Conservation (phyloP, 495 filamentous ascomycete species). For the Neurospora sp. region DNA sequence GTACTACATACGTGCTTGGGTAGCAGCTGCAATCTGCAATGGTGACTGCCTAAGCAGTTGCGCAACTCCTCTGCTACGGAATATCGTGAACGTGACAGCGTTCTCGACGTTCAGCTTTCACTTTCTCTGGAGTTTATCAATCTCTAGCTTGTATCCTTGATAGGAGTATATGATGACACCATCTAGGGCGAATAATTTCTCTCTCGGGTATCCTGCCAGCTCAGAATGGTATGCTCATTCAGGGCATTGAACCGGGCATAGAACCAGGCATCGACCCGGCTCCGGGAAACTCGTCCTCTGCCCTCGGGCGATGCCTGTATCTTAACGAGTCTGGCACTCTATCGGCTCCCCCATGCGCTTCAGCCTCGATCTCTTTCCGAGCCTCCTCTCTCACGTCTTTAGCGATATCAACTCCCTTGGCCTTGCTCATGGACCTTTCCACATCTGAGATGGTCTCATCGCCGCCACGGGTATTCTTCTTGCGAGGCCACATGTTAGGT, state of each 20-base stretch:
- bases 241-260: slow-evolving; percentile 13
- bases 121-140: no score
- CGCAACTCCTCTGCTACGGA: no score
- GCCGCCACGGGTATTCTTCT: slow-evolving; percentile 64
- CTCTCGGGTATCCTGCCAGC: no score
- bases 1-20: neutral
- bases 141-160: no score
- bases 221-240: neutral
- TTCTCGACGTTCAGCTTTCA: no score
- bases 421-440: slow-evolving; percentile 31
- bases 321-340: slow-evolving; percentile 27
- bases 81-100: no score
- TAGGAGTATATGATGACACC: no score
- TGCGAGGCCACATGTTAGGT: slow-evolving; percentile 89
- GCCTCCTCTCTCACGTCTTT: slow-evolving; percentile 37
- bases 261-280: slow-evolving; percentile 24
- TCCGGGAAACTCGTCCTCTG: slow-evolving; percentile 25
- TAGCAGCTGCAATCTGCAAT: no score
- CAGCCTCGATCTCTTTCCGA: slow-evolving; percentile 33
- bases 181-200: no score
- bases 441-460: slow-evolving; percentile 35
- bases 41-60: no score
- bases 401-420: slow-evolving; percentile 39
- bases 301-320: slow-evolving; percentile 23
- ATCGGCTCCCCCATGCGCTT: slow-evolving; percentile 27